Evolutionary conservation across 345 rosid species (phyloP).

Genomic region (Hirschfeldia incana): DNA sequence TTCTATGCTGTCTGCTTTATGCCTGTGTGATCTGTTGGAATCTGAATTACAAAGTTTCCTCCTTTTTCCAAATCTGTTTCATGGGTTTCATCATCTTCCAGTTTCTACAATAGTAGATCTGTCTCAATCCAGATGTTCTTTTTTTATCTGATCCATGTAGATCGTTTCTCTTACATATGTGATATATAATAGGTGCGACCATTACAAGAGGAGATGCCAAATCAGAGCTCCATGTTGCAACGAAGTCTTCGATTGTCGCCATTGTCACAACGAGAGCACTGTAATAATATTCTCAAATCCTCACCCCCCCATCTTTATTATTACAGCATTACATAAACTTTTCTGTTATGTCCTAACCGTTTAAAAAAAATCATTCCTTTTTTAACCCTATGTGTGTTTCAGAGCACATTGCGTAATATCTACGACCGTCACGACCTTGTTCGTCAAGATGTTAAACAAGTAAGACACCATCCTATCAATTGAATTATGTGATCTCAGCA

Average conservation of each 20-base stretch:
- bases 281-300: conserved; percentile 38
- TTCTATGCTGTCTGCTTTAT: not conserved
- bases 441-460: conserved; percentile 82
- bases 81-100: conserved; percentile 2
- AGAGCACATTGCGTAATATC: conserved; percentile 67
- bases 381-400: not conserved
- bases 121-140: not conserved
- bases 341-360: not conserved
- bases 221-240: conserved; percentile 96
- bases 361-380: not conserved
- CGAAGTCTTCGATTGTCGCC: conserved; percentile 87
- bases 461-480: conserved; percentile 30
- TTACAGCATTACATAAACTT: not conserved
- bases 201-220: conserved; percentile 89
- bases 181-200: conserved; percentile 60
- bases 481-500: not conserved
- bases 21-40: not conserved
- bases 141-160: conserved; percentile 4
- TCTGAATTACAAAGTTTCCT: not conserved
- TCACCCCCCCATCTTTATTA: not conserved
- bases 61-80: conserved; percentile 17
- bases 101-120: conserved; percentile 20
- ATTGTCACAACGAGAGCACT: conserved; percentile 88
- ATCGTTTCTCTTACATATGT: conserved; percentile 16
- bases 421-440: conserved; percentile 73